Base-by-base conservation (phyloP, 495 filamentous ascomycete species). In the Hypoxylon fuscum region DNA sequence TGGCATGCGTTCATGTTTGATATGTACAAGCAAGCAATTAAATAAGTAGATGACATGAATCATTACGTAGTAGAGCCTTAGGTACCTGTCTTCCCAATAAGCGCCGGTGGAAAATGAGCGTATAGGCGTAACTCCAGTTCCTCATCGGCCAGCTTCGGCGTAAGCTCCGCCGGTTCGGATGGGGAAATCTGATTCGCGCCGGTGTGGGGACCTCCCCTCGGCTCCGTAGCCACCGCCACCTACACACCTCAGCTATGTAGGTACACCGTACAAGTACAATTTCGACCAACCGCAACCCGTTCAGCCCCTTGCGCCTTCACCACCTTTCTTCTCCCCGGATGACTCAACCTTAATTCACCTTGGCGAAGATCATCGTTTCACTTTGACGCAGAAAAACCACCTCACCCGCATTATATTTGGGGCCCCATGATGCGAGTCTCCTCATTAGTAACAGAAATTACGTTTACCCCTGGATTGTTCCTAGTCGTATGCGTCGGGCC, bases 341-440 rank as follows among this genome's bases (percentile, higher is more conserved):
- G 35, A 55, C 32, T 60, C 22, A 47, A 23, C 17, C 15, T 18
- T 15, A 22, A 46, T n/a, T n/a, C n/a, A 48, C 45, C 38, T 50
- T 47, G 43, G 17, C 38, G 47, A 64, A 48, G 42, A 44, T 27
- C 21, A 42, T 50, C 18, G 47, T 59, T 49, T 49, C 54, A 58
- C 9, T 54, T 56, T 38, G n/a, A 14, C 29, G 29, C 37, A 38
- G 14, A 15, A n/a, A n/a, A n/a, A n/a, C n/a, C n/a, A n/a, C n/a
- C n/a, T 31, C 49, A 37, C 54, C 40, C 21, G 4, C 34, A 41
- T 32, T 32, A n/a, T 22, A n/a, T 34, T 17, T 22, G 3, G 11
- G 37, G 29, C 6, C 46, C 29, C 55, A 58, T 15, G 9, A 10
- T 22, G 6, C n/a, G 15, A 38, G n/a, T 38, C 55, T 17, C 15